Base-by-base conservation (phyloP, 441 rosid species). In the Erysimum cheiri region DNA sequence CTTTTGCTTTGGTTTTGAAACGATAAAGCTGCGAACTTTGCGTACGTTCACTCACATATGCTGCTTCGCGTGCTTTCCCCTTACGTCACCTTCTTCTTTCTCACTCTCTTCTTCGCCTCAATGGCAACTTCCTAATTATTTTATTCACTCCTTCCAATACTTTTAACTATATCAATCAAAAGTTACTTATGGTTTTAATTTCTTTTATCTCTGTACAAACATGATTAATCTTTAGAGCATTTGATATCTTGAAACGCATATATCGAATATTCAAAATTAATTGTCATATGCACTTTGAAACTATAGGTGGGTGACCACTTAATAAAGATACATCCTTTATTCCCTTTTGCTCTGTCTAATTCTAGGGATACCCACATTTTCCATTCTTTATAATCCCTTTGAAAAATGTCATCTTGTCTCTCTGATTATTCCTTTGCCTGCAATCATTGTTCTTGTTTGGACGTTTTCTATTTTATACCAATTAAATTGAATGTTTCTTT, bases 301-400 rank as follows among this genome's bases (percentile, higher is more conserved):
- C 12, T 12, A 39, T 10, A 70, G 63, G 77, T 63, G 67, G 69
- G 65, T 77, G 78, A 52, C 77, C 80, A 77, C 78, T 73, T 72
- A 66, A 71, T 56, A 78, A 80, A 82, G 86, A 60, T 9, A 64
- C 5, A 54, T 54, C 55, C 86, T 81, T 87, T 85, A 82, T 86
- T 85, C 85, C 81, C 80, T 82, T 66, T 80, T 56, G 71, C 60
- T 69, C 74, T 75, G 70, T 75, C 78, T 69, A 39, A 61, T 43
- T 71, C 75, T 75, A 26, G 78, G 70, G 75, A 55, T 56, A 70
- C 15, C 57, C 72, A 47, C 33, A 74, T 70, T 74, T 79, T 65
- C 56, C 67, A 37, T 70, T 60, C 70, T 37, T n/a, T 52, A 15
- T 67, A 62, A 55, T 32, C 41, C 60, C 53, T 66, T 64, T n/a